Conservation (phyloP, 106 monocot species). For the Platanthera guangdongensis region DNA sequence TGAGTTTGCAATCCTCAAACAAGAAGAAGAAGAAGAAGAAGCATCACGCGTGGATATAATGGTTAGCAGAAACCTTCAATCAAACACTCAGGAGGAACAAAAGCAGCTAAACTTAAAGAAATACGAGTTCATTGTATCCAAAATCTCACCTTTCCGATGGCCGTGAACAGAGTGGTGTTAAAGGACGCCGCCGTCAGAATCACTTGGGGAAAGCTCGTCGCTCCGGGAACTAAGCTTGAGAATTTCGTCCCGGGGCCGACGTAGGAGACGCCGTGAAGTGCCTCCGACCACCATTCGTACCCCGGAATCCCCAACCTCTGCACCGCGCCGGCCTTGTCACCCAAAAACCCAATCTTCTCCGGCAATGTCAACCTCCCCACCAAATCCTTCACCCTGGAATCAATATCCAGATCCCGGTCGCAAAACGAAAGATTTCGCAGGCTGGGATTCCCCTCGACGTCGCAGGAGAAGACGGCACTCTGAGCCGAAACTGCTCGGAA, state of each 20-base stretch:
- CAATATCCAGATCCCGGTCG: conserved; percentile 21
- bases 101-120: too few species aligned
- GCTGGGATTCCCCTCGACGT: conserved; percentile 26
- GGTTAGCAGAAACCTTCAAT: background rate
- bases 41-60: too few species aligned
- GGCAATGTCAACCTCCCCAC: conserved; percentile 44
- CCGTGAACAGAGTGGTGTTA: conserved; percentile 49
- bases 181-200: conserved; percentile 73
- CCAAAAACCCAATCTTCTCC: conserved; percentile 59
- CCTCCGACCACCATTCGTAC: conserved; percentile 89
- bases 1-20: too few species aligned
- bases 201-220: conserved; percentile 64
- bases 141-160: conserved; percentile 57
- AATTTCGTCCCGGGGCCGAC: conserved; percentile 60
- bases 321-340: conserved; percentile 40
- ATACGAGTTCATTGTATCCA: too few species aligned
- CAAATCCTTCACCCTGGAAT: conserved; percentile 34
- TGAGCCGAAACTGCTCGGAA: conserved; percentile 11
- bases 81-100: background rate
- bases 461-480: conserved; percentile 53
- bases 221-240: conserved; percentile 46
- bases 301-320: conserved; percentile 50
- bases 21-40: too few species aligned
- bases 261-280: conserved; percentile 68
- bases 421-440: conserved; percentile 35